These are phyloP conservation scores for Sindora glabra DNA, from an alignment of 306 rosid genomes.

Conservation along the genomic window DNA sequence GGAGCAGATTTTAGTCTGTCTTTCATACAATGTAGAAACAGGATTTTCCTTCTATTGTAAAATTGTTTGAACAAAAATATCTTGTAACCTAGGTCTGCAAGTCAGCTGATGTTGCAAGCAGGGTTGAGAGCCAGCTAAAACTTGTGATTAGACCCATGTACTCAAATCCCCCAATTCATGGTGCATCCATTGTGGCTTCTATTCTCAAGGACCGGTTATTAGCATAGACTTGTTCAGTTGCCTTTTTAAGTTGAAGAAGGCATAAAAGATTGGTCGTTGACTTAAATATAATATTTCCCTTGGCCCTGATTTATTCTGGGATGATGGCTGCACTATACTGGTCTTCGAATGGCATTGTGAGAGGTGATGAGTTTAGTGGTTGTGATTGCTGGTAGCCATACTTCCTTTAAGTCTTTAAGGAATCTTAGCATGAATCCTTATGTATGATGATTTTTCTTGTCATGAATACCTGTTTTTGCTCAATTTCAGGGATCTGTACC, in stretches of 20 bases:
- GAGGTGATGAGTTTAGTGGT: not conserved
- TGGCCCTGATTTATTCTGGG: no score
- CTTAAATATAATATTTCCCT: not conserved
- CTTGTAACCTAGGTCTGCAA: constrained; percentile 56
- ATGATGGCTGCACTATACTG: constrained; percentile 4
- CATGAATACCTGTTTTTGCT: not conserved
- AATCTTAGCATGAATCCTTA: not conserved
- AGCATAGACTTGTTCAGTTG: not conserved
- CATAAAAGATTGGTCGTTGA: not conserved
- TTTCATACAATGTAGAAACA: not conserved
- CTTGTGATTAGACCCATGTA: constrained; percentile 98
- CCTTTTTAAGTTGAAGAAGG: not conserved
- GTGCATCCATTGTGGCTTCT: constrained; percentile 93
- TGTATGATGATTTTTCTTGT: not conserved
- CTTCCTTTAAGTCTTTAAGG: not conserved
- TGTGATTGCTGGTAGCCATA: not conserved
- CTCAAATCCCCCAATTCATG: constrained; percentile 96
- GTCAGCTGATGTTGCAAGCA: constrained; percentile 72
- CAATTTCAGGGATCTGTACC: constrained; percentile 53
- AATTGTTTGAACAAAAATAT: not conserved
- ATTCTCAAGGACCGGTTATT: constrained; percentile 81
- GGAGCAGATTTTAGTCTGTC: not conserved
- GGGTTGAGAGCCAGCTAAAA: constrained; percentile 93
- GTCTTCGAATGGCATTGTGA: not conserved
- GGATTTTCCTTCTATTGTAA: not conserved